Percentiles rank a stretch among this genome's conserved stretches.
Conservation (phyloP, 2,329 filamentous ascomycete genomes). For the Venturia oleaginea region DNA sequence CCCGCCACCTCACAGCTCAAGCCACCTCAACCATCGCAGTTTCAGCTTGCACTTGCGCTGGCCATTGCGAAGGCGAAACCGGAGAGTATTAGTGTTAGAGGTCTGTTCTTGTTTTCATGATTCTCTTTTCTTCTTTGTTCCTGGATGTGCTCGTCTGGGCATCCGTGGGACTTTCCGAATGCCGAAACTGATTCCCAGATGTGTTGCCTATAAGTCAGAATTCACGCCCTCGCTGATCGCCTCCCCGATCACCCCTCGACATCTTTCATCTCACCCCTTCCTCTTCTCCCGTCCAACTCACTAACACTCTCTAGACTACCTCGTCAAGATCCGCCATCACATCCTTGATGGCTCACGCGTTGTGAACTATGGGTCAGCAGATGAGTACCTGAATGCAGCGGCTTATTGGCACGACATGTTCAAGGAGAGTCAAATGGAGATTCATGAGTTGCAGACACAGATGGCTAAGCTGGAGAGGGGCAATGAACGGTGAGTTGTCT, state of each 20-base stretch:
- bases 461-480: constrained; percentile 1
- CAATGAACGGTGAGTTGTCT: background rate
- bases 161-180: no score
- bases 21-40: constrained; percentile 8
- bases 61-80: constrained; percentile 33
- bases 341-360: background rate
- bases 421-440: constrained; percentile 2
- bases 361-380: background rate
- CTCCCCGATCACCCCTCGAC: background rate
- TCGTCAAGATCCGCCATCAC: constrained; percentile 4
- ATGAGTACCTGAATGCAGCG: constrained; percentile 5
- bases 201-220: no score
- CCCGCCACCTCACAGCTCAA: background rate
- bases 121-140: background rate
- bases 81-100: constrained; percentile 23
- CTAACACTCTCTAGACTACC: background rate
- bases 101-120: constrained; percentile 16
- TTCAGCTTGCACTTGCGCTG: constrained; percentile 27
- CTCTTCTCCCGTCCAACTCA: no score
- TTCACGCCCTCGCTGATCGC: background rate
- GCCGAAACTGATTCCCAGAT: no score
- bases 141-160: no score
- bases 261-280: background rate
- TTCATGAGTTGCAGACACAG: background rate
- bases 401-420: constrained; percentile 7